phyloP scores from a whole-genome alignment of 2,329 filamentous ascomycete species.

The Trichoderma citrinoviride region DNA sequence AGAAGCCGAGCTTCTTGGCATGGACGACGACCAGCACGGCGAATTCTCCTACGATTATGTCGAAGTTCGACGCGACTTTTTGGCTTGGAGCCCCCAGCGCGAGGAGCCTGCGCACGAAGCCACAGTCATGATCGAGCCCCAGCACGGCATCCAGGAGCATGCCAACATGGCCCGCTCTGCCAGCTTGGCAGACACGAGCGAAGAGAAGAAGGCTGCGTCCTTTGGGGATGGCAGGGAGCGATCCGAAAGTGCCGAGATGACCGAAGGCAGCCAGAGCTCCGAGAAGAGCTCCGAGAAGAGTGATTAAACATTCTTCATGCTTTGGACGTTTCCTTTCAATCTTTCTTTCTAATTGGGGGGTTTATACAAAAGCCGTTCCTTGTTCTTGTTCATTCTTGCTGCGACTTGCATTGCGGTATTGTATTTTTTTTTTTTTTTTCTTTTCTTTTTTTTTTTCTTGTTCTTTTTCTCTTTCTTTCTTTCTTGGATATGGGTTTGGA shows the following conservation, averaged over 20 bases:
- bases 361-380: slow-evolving; percentile 14
- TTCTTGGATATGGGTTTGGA: too few species aligned
- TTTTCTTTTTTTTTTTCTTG: too few species aligned
- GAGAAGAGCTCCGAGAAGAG: slow-evolving; percentile 17
- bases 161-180: slow-evolving; percentile 38
- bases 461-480: too few species aligned
- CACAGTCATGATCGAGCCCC: slow-evolving; percentile 56
- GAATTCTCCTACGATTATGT: slow-evolving; percentile 91
- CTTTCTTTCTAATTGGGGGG: neutral
- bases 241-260: neutral
- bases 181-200: slow-evolving; percentile 30
- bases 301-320: neutral
- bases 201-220: slow-evolving; percentile 25
- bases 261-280: slow-evolving; percentile 3
- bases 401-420: neutral
- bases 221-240: slow-evolving; percentile 7
- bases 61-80: slow-evolving; percentile 82
- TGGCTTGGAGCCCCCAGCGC: slow-evolving; percentile 79
- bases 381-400: slow-evolving; percentile 12
- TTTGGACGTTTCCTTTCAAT: neutral
- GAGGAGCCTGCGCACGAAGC: slow-evolving; percentile 60
- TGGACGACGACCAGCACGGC: slow-evolving; percentile 88
- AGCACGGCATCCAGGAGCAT: slow-evolving; percentile 72
- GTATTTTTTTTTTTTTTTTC: neutral
- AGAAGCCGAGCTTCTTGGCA: slow-evolving; percentile 79